Evolutionary conservation across 2,329 filamentous ascomycete species (phyloP), one percentile per base, ranked within the genome.

Genomic region (Fusarium coffeatum): DNA sequence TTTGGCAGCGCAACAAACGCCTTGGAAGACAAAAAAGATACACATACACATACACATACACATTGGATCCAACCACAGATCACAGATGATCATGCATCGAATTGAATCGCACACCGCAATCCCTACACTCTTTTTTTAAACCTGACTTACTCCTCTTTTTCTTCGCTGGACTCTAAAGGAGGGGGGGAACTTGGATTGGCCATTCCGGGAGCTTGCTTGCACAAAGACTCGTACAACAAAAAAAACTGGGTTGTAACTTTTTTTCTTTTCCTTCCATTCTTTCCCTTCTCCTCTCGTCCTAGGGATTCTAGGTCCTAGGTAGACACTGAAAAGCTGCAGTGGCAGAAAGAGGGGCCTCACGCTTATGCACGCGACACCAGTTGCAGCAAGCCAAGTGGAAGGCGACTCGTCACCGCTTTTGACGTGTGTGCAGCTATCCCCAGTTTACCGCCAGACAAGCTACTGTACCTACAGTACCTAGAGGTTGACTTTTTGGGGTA

Each of bases 291-390:
- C 13, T 51, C 32, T 8, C 7, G 18, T 27, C 10, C 46, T 22
- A 28, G 13, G n/a, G 27, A 48, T 22, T 27, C 15, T 18, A 27
- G 18, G 34, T 37, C 28, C 28, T 30, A 30, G 28, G 28, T 13
- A 30, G 28, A 15, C 28, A 51, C 49, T 53, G 34, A 42, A 30
- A 30, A 30, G 28, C 28, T 30, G 12, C 28, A 30, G 55, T 49
- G 48, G 48, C 43, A 59, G 34, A 62, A 53, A 59, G 41, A 58
- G 57, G 51, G 66, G 55, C 65, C 61, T 64, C 59, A 66, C 71
- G 66, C 73, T 75, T 75, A 76, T 75, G 74, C 74, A 74, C 62
- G 73, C 73, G 68, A 74, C 71, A 72, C 69, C 72, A 68, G 73
- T 72, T 74, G 61, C 68, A 66, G 61, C 66, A 22, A 68, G 66